Conservation (phyloP, 2,329 filamentous ascomycete genomes). For the Davidsoniella eucalypti region DNA sequence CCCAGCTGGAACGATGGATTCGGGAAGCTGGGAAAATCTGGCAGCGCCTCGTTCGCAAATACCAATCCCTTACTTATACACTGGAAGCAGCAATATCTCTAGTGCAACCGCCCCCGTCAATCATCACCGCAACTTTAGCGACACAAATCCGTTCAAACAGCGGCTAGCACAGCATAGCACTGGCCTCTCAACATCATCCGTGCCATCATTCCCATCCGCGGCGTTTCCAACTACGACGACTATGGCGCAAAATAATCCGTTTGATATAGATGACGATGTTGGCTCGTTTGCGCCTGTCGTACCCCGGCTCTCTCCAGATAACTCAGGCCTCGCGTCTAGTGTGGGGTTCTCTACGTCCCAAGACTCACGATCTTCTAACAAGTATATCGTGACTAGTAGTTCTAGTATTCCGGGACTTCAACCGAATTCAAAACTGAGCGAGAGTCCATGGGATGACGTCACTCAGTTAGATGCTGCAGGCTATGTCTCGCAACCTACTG, state of each 20-base stretch:
- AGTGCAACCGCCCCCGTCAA: not conserved
- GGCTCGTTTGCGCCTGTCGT: not conserved
- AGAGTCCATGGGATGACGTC: conserved; percentile 6
- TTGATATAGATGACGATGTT: not conserved
- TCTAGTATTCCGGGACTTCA: not conserved
- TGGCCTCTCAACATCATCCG: not conserved
- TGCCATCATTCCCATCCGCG: not conserved
- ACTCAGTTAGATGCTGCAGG: not conserved
- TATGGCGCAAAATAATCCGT: too few species aligned
- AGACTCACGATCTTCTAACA: conserved; percentile 3
- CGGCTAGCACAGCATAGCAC: conserved; percentile 2
- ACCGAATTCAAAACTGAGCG: too few species aligned
- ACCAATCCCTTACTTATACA: too few species aligned
- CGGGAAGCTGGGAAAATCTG: too few species aligned
- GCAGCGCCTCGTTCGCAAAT: too few species aligned
- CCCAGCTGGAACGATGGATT: not conserved
- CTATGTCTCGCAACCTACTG: not conserved
- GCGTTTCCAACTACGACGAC: not conserved
- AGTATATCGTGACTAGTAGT: not conserved
- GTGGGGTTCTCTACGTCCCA: not conserved
- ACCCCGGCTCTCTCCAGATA: too few species aligned
- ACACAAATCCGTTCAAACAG: conserved; percentile 6
- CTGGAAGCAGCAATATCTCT: not conserved
- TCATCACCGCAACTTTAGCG: not conserved
- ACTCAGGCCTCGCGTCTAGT: not conserved